These are phyloP conservation scores for Pseudogymnoascus sp. DNA, from an alignment of 2,329 filamentous ascomycete genomes.

Conservation along the genomic window DNA sequence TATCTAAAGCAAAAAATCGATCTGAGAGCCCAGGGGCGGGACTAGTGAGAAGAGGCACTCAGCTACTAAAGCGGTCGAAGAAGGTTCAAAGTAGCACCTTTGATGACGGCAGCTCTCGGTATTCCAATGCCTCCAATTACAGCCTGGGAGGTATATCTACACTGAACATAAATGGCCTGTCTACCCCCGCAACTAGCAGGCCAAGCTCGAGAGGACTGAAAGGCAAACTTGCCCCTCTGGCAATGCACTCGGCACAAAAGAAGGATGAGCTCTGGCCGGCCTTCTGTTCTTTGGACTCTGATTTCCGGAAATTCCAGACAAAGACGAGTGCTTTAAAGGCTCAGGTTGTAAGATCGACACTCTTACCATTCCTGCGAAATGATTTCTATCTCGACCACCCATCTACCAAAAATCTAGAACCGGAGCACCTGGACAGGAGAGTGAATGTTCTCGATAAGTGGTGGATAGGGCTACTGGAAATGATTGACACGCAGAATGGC, in stretches of 20 bases:
- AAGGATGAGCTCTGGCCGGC: constrained; percentile 63
- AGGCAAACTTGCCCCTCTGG: constrained; percentile 39
- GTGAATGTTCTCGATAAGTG: constrained; percentile 64
- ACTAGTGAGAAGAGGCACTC: constrained; percentile 14
- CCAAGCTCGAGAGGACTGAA: constrained; percentile 33
- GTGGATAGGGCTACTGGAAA: constrained; percentile 63
- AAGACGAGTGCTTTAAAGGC: constrained; percentile 62
- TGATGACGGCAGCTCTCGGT: constrained; percentile 23
- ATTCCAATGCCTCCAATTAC: constrained; percentile 28
- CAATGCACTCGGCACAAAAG: constrained; percentile 35
- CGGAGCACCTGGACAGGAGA: constrained; percentile 62
- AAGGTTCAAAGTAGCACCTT: constrained; percentile 24
- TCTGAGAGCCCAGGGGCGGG: constrained; percentile 19
- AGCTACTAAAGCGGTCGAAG: constrained; percentile 22
- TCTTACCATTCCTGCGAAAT: constrained; percentile 57
- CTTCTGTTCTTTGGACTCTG: constrained; percentile 60
- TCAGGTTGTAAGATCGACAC: constrained; percentile 55
- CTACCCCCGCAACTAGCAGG: constrained; percentile 20
- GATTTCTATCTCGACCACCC: constrained; percentile 43
- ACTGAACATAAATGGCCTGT: constrained; percentile 34
- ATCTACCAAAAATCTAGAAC: constrained; percentile 49
- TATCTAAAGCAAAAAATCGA: constrained; percentile 12
- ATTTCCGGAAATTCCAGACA: constrained; percentile 60
- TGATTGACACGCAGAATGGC: constrained; percentile 59
- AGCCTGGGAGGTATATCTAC: constrained; percentile 36